These are phyloP conservation scores for Aspergillus arachidicola DNA, from an alignment of 2,329 filamentous ascomycete species.

Conservation along the genomic window DNA sequence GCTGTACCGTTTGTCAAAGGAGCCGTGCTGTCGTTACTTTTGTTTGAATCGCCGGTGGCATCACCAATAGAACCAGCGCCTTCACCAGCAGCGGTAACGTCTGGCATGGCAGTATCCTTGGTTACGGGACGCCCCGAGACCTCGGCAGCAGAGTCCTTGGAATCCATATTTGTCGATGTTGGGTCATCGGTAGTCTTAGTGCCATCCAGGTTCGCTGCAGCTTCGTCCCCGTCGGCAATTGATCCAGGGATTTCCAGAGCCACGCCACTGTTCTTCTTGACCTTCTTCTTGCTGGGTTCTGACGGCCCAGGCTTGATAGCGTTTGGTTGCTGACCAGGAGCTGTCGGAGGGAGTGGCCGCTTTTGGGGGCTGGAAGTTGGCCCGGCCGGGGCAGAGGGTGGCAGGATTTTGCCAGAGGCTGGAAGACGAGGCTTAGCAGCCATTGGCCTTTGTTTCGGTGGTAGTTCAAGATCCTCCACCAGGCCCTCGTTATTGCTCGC, in stretches of 20 bases:
- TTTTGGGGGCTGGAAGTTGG: constrained; percentile 45
- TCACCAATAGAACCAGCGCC: constrained; percentile 1
- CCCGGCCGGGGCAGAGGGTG: constrained; percentile 33
- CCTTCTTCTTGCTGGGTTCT: constrained; percentile 47
- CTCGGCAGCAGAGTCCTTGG: constrained; percentile 25
- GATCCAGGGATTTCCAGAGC: constrained; percentile 29
- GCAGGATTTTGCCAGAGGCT: constrained; percentile 49
- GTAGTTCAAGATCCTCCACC: constrained; percentile 91
- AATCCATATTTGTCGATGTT: constrained; percentile 50
- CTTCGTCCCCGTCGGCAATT: constrained; percentile 31
- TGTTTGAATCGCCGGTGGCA: constrained; percentile 21
- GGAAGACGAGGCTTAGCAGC: constrained; percentile 47
- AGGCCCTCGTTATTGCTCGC: constrained; percentile 80
- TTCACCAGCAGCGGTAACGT: constrained; percentile 16
- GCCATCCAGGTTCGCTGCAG: constrained; percentile 19
- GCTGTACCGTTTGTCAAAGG: constrained; percentile 60
- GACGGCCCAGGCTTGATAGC: constrained; percentile 29
- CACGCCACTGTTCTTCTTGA: constrained; percentile 44
- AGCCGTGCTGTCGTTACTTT: constrained; percentile 40
- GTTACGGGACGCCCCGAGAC: constrained; percentile 9
- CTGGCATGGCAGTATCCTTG: constrained; percentile 21
- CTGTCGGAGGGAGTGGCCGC: constrained; percentile 36
- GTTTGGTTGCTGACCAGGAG: constrained; percentile 23
- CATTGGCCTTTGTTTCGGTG: constrained; percentile 76
- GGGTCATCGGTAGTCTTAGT: constrained; percentile 13